Base-by-base conservation (phyloP, 306 rosid species). In the Argentina anserina region DNA sequence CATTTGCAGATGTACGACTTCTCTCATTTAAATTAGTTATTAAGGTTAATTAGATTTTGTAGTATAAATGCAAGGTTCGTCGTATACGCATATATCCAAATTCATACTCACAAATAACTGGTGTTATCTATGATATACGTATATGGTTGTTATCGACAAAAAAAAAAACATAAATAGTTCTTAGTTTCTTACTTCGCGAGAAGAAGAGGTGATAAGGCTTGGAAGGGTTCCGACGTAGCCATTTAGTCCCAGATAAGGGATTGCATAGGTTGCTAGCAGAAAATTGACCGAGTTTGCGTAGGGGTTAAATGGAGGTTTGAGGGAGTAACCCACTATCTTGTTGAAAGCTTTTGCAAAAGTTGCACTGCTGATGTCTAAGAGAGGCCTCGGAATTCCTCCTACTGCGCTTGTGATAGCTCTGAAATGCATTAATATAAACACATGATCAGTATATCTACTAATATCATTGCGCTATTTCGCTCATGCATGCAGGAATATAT, bases 141-240 rank as follows among this genome's bases (percentile, higher is more conserved):
- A 47, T 17, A 47, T 47, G n/a, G n/a, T n/a, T n/a, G n/a, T n/a
- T n/a, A n/a, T n/a, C n/a, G n/a, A n/a, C n/a, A n/a, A n/a, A n/a
- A n/a, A n/a, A n/a, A n/a, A n/a, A n/a, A n/a, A n/a, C n/a, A n/a
- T n/a, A n/a, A n/a, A 47, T 47, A 18, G 55, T 49, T 34, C 71
- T 47, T 55, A 71, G 53, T 47, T 47, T 47, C 21, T 47, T 47
- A 47, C 81, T 1, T 23, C 21, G 4, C 3, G 37, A 25, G 65
- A 63, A 53, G 21, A 43, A 34, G 40, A 11, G 3, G 0, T 9
- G 12, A 1, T 6, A 12, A 81, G 71, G 33, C n/a, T 2, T 17
- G 75, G 81, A 46, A 76, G 31, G 77, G 78, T 53, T 23, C 69
- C 78, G 52, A 72, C 81, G 41, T 76, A 76, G 29, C 75, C 84